Conservation (phyloP, 305 asterid genomes). For the Stenogyne calaminthoides region DNA sequence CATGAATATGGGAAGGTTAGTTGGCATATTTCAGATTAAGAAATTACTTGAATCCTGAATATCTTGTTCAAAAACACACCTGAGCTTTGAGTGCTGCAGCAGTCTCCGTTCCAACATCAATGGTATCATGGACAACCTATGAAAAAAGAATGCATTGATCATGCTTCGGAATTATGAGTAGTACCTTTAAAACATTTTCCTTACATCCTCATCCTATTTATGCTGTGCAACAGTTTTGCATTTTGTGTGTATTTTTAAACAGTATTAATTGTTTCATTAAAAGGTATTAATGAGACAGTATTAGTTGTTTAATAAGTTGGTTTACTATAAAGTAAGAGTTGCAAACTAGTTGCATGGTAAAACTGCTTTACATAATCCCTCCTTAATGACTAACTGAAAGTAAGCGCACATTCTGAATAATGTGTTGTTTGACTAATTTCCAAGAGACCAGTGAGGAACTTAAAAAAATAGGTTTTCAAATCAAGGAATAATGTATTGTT, state of each 20-base stretch:
- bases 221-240: background rate
- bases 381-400: too few relatives aligned
- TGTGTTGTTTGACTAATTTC: slow-evolving; percentile 4
- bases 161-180: slow-evolving; percentile 28
- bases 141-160: slow-evolving; percentile 32
- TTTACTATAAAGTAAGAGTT: too few relatives aligned
- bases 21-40: slow-evolving; percentile 26
- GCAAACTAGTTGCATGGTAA: too few relatives aligned
- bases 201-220: slow-evolving; percentile 11
- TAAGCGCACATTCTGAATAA: background rate
- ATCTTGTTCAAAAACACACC: slow-evolving; percentile 55
- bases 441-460: slow-evolving; percentile 6
- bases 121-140: slow-evolving; percentile 89
- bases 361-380: too few relatives aligned
- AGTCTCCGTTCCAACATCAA: slow-evolving; percentile 91
- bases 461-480: background rate
- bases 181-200: slow-evolving; percentile 16
- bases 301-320: too few relatives aligned
- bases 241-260: too few relatives aligned
- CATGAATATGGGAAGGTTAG: slow-evolving; percentile 22
- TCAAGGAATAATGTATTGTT: slow-evolving; percentile 6
- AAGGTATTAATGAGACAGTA: too few relatives aligned
- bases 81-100: slow-evolving; percentile 98
- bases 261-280: too few relatives aligned
- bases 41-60: slow-evolving; percentile 24